Percentiles rank a stretch among this genome's conserved stretches.
Conservation (phyloP, 805 yeast genomes). For the Kurtzmaniella fragi region DNA sequence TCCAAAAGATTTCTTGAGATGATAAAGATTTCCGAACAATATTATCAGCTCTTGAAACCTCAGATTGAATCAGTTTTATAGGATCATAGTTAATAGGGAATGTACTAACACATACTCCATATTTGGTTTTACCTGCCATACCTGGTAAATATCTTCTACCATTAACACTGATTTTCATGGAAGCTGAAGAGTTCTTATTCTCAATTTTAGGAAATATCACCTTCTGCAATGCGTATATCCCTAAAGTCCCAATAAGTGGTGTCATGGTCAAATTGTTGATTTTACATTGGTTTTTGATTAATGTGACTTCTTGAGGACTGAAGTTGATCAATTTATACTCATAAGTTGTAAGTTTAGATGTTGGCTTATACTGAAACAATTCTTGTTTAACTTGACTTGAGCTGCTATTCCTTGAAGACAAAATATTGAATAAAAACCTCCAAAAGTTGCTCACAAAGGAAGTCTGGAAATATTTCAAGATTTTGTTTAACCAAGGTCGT, state of each 20-base stretch:
- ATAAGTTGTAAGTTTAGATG: not conserved
- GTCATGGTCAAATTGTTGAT: slow-evolving; percentile 14
- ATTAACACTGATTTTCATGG: slow-evolving; percentile 7
- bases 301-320: slow-evolving; percentile 6
- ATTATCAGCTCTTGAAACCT: too few species aligned
- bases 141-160: slow-evolving; percentile 10
- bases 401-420: not conserved
- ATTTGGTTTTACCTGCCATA: slow-evolving; percentile 2
- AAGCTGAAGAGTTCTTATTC: not conserved
- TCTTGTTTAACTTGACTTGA: too few species aligned
- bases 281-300: slow-evolving; percentile 10
- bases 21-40: not conserved
- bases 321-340: slow-evolving; percentile 9
- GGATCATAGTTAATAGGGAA: slow-evolving; percentile 1
- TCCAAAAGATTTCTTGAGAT: not conserved
- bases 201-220: slow-evolving; percentile 8
- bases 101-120: slow-evolving; percentile 5
- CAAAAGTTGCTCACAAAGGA: not conserved
- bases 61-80: too few species aligned
- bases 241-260: slow-evolving; percentile 13
- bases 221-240: slow-evolving; percentile 11
- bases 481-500: not conserved
- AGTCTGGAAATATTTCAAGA: not conserved
- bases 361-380: slow-evolving; percentile 1
- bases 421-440: not conserved